Evolutionary conservation across 805 yeast species (phyloP), one percentile per base, ranked within the genome.

Genomic region (Candida taoyuanica): DNA sequence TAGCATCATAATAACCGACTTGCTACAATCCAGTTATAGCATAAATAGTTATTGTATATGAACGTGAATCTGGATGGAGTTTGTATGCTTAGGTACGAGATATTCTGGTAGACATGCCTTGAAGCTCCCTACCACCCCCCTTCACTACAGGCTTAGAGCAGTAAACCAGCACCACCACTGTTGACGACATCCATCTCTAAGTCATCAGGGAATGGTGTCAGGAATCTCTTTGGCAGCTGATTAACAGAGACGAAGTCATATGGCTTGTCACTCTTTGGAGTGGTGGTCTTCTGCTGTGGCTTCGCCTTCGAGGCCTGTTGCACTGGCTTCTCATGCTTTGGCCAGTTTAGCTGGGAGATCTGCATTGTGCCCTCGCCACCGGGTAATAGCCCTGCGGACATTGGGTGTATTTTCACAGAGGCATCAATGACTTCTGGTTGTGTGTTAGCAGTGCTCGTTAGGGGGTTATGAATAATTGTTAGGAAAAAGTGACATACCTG

Each of bases 111-210:
- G 18, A 20, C 28, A 20, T 7, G 7, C n/a, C 17, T 32, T n/a
- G n/a, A n/a, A n/a, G n/a, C n/a, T n/a, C n/a, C n/a, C n/a, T n/a
- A n/a, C n/a, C n/a, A n/a, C n/a, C n/a, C n/a, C n/a, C n/a, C n/a
- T n/a, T n/a, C n/a, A n/a, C n/a, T n/a, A n/a, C n/a, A n/a, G n/a
- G n/a, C n/a, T n/a, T 26, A 46, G 17, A 42, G 35, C 31, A 46
- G 15, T 12, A 32, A 17, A 12, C 34, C 47, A 14, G 95, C 96
- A 50, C 96, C 97, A 40, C 98, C 98, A 37, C 74, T 70, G 50
- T 78, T 74, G 50, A 91, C 76, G 47, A 76, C 73, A 9, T 85
- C 96, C 19, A 83, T 77, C 63, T 91, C 98, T 13, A 50, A 38
- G 15, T 76, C 85, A 29, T 76, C 80, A 18, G 85, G 70, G 0